Evolutionary conservation across 2,329 filamentous ascomycete genomes (phyloP), one percentile per base, ranked within the genome.

Genomic region (Piedraia hortae): DNA sequence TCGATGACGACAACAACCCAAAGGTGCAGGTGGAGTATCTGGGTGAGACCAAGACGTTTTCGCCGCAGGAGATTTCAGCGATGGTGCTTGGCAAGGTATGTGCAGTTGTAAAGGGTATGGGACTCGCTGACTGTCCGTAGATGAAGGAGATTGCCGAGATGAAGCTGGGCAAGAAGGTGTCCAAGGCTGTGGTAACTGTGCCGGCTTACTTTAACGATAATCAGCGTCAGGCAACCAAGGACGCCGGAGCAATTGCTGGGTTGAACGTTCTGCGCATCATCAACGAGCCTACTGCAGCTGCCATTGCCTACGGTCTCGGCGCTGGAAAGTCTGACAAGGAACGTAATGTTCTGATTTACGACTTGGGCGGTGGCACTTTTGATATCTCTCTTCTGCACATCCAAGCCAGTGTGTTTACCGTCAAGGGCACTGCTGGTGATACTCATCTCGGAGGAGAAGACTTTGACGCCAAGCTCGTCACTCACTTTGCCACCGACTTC

Each of bases 201-300:
- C 85, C 85, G 27, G 85, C 85, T 47, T 97, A 97, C 66, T 97
- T 97, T 75, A 93, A 93, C 64, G 85, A 97, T 68, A 90, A 89
- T 63, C 85, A 97, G 62, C 73, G 85, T 57, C 85, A 93, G 58
- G 75, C 85, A 36, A 97, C 85, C 57, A 93, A 93, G 70, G 85
- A 93, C 47, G 85, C 85, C 36, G 85, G 85, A 69, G 73, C 82
- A 50, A 97, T 97, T 46, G 59, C 82, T 43, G 85, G 82, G 40
- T 69, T 97, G 32, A 91, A 93, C 56, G 78, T 97, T 38, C 80
- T 97, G 52, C 80, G 85, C 64, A 93, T 97, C 59, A 93, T 97
- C 59, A 97, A 97, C 67, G 85, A 97, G 62, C 85, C 85, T 30
- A 97, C 85, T 33, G 85, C 85, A 38, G 85, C 85, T 31, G 85